Evolutionary conservation across 805 yeast species (phyloP), one percentile per base, ranked within the genome.

Genomic region (Suhomyces sp.): DNA sequence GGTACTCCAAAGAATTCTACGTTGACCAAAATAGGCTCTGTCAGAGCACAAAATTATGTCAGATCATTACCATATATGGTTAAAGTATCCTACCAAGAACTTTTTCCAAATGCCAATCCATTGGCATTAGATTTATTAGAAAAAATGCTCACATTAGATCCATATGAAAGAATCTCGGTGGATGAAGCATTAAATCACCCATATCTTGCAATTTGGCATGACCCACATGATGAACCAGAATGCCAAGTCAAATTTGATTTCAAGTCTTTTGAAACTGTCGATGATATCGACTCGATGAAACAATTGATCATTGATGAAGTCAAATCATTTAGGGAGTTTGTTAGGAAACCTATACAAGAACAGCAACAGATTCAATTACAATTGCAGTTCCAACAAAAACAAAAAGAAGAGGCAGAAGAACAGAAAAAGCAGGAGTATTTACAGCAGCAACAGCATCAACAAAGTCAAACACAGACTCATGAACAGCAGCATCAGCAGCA

Each of bases 131-230:
- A 91, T 54, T 46, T 67, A 34, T 43, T 67, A 37, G 81, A 80
- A 36, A 76, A 70, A 47, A 77, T 93, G 83, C 70, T 93, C 23
- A 79, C 90, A n/a, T 74, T 93, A 45, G 95, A 91, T 56, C 98
- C 98, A 3, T 72, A 69, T 28, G 74, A 77, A 50, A 75, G 98
- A 59, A 83, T 90, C 37, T 79, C 88, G 0, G 98, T 90, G 3
- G 88, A 84, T 39, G 83, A 88, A 48, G 97, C 98, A 0, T 68
- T 93, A 33, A 73, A 70, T 41, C 98, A 93, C 62, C 96, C 96
- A 6, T 93, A 91, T 56, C 63, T 93, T 36, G 72, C 80, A 30
- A 76, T 85, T 20, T 93, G 96, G 90, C 97, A 65, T 36, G 70
- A 65, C 59, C 93, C 96, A 5, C 74, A 76, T 19, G 98, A 93